Conservation (phyloP, 768 basidiomycete species). For the Rhizopogon roseolus region DNA sequence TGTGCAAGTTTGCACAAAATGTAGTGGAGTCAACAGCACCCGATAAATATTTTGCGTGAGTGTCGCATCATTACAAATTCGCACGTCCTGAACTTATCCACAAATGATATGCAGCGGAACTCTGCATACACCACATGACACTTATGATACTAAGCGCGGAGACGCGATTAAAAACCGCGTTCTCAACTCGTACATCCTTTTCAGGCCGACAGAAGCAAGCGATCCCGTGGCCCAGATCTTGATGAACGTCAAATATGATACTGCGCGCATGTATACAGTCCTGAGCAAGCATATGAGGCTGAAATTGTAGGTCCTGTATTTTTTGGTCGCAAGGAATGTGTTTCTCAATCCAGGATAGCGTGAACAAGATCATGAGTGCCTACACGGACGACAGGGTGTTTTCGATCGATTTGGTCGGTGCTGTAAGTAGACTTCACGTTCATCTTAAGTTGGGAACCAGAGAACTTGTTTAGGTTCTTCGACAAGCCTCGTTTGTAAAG, state of each 20-base stretch:
- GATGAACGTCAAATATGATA: constrained; percentile 6
- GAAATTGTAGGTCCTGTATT: constrained; percentile 15
- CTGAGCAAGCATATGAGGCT: constrained; percentile 8
- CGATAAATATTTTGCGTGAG: constrained; percentile 26
- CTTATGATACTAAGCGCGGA: constrained; percentile 15
- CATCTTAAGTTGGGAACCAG: background rate
- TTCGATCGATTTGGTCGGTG: constrained; percentile 52
- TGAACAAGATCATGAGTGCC: constrained; percentile 36
- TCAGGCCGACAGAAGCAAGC: background rate
- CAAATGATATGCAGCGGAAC: constrained; percentile 25
- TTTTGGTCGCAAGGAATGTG: background rate
- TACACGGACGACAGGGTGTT: constrained; percentile 47
- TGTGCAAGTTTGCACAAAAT: constrained; percentile 35
- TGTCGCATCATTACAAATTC: background rate
- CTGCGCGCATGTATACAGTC: background rate
- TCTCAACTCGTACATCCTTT: constrained; percentile 3
- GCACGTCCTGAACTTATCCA: background rate
- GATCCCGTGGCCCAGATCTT: background rate
- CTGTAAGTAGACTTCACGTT: constrained; percentile 28
- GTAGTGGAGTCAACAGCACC: constrained; percentile 12
- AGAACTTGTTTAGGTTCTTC: constrained; percentile 34
- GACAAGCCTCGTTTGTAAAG: constrained; percentile 48
- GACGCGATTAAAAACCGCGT: constrained; percentile 14
- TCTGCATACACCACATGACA: constrained; percentile 18
- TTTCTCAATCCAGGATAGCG: constrained; percentile 13